Conservation (phyloP, 257 asterid genomes). For the Knoxia roxburghii region DNA sequence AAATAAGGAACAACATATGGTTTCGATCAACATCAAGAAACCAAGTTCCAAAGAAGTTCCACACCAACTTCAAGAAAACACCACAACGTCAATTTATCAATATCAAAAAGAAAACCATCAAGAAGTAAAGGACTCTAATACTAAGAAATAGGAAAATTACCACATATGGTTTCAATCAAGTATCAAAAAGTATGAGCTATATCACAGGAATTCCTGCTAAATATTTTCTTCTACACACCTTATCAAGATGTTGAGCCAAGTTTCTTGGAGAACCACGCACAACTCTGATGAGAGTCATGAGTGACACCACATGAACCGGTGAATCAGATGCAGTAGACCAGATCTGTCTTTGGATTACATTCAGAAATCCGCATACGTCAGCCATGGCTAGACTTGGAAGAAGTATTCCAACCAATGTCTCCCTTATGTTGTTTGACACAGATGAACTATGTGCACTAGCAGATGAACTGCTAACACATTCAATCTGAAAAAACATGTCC, state of each 20-base stretch:
- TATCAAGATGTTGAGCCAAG: conserved; percentile 77
- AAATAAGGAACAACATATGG: no score
- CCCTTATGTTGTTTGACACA: conserved; percentile 51
- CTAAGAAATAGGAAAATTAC: neutral
- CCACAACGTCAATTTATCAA: no score
- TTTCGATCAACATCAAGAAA: no score
- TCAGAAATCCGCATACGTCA: conserved; percentile 73
- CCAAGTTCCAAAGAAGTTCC: no score
- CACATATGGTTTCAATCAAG: neutral
- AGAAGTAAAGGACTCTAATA: no score
- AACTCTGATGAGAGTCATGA: conserved; percentile 79
- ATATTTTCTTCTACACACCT: conserved; percentile 56
- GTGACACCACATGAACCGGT: conserved; percentile 84
- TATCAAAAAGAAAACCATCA: no score
- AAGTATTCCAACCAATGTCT: conserved; percentile 69
- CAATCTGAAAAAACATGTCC: conserved; percentile 92
- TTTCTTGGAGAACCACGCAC: conserved; percentile 86
- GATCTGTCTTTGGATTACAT: conserved; percentile 82
- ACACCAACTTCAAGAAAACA: no score
- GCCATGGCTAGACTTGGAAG: conserved; percentile 97
- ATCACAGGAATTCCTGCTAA: neutral
- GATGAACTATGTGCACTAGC: conserved; percentile 37
- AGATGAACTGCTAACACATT: conserved; percentile 76
- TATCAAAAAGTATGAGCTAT: conserved; percentile 5
- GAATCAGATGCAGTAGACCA: conserved; percentile 99